Base-by-base conservation (phyloP, 2,329 filamentous ascomycete genomes). In the Calonectria hawksworthii region DNA sequence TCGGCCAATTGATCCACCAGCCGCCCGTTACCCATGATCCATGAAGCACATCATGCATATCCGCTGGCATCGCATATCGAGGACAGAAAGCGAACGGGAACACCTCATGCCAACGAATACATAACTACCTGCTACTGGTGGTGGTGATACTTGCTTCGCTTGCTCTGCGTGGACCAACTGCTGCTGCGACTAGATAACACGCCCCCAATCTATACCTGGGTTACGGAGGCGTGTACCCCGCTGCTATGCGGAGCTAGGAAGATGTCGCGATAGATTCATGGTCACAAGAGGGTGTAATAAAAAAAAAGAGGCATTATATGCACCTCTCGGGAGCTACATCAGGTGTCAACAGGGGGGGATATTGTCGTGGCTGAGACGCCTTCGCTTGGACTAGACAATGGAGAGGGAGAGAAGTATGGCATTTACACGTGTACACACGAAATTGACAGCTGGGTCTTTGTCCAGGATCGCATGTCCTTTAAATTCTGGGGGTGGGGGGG, bases 31-130 rank as follows among this genome's bases (percentile, higher is more conserved):
- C 67, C 66, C 66, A 66, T 61, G 30, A 70, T 66, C 66, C 66
- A 70, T 70, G 51, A 23, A 66, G 71, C 59, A 51, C 59, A 66
- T 70, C 66, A 59, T 73, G 71, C 64, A 47, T 30, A 47, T 32
- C 28, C 30, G 66, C 41, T 65, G 54, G 65, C 64, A 26, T 32
- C 30, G 47, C 66, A 65, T 41, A 28, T 34, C 26, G 21, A 54
- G 34, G 64, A 63, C 41, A 3, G 30, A 11, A 51, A 47, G 52
- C 28, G 51, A 68, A 28, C 9, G 44, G 3, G 14, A 68, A 44
- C 34, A 36, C 26, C 36, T n/a, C 34, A 14, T 54, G 28, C 23
- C 61, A 65, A 65, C 61, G 41, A 65, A 65, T 47, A 44, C n/a
- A n/a, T n/a, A n/a, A n/a, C n/a, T n/a, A n/a, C 51, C 23, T 36